These are phyloP conservation scores for Thuja plicata DNA, from an alignment of 83 land plant species.

Conservation along the genomic window DNA sequence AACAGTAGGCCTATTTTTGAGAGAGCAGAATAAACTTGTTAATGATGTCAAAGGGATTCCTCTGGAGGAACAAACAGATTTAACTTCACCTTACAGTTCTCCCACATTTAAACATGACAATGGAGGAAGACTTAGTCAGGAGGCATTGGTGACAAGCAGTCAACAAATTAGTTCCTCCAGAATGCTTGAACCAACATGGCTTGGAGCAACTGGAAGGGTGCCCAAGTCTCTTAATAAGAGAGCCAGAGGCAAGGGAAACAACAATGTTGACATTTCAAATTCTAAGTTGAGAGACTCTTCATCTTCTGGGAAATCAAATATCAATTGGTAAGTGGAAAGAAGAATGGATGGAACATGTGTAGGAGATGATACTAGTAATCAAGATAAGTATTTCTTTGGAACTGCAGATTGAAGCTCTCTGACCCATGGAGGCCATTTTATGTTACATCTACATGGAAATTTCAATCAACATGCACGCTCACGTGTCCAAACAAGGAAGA, in stretches of 20 bases:
- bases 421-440: constrained; percentile 33
- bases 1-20: constrained; percentile 8
- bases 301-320: too few species aligned
- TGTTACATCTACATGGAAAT: constrained; percentile 2
- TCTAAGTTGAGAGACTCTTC: not conserved
- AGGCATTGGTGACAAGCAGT: not conserved
- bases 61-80: constrained; percentile 15
- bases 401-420: constrained; percentile 27
- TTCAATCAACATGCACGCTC: too few species aligned
- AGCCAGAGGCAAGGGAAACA: constrained; percentile 34
- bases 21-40: constrained; percentile 26
- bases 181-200: constrained; percentile 58
- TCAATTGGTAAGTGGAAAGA: too few species aligned
- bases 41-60: constrained; percentile 32
- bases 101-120: not conserved
- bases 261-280: constrained; percentile 18
- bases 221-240: constrained; percentile 45
- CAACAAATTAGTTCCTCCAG: constrained; percentile 28
- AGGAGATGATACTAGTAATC: constrained; percentile 7
- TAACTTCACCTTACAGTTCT: not conserved
- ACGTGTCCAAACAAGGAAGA: too few species aligned
- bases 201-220: constrained; percentile 40
- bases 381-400: not conserved
- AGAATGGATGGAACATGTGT: too few species aligned
- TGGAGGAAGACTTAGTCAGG: not conserved